Conservation (phyloP, 352 stramenopile genomes). For the Elongisporangium prolatum region DNA sequence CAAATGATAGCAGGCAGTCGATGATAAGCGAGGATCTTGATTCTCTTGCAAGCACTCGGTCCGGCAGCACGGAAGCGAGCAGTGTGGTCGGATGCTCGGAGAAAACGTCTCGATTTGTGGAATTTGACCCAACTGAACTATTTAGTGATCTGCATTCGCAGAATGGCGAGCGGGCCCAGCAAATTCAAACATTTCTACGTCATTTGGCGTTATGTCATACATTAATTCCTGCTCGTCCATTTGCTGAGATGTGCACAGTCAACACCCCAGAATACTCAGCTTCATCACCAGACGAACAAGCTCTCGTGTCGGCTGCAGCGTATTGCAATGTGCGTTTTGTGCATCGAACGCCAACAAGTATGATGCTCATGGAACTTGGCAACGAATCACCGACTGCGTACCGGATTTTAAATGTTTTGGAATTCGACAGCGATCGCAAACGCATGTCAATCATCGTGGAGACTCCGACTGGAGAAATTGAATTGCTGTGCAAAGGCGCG, state of each 20-base stretch:
- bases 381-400: conserved; percentile 49
- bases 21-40: background rate
- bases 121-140: conserved; percentile 67
- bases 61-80: background rate
- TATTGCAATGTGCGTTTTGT: conserved; percentile 80
- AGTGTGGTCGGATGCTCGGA: background rate
- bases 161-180: conserved; percentile 28
- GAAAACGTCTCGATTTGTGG: conserved; percentile 34
- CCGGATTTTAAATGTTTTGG: conserved; percentile 91
- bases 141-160: conserved; percentile 43
- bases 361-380: conserved; percentile 50
- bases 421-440: conserved; percentile 98
- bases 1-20: background rate
- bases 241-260: conserved; percentile 74
- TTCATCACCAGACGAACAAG: conserved; percentile 79
- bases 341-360: conserved; percentile 54
- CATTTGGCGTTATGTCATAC: conserved; percentile 81
- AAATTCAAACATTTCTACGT: conserved; percentile 58
- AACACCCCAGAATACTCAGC: conserved; percentile 67
- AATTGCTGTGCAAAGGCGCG: conserved; percentile 74
- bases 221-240: conserved; percentile 64
- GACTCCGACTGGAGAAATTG: conserved; percentile 44
- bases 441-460: conserved; percentile 96
- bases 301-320: conserved; percentile 63
- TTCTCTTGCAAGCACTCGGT: background rate